Base-by-base conservation (phyloP, 345 rosid genomes). In the Cardiospermum halicacabum region DNA sequence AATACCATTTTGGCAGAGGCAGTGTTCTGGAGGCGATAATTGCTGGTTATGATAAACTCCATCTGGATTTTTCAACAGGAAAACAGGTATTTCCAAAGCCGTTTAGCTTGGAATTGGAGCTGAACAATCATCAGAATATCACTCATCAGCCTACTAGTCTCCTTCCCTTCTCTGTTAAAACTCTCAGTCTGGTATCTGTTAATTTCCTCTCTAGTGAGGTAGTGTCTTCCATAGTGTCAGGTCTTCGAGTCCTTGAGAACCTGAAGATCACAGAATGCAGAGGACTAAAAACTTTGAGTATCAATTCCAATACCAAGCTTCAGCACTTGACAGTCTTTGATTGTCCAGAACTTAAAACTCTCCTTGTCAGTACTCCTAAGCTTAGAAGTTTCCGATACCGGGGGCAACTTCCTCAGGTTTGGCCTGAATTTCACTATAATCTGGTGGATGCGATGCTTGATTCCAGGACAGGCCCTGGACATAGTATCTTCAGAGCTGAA, bases 361-460 rank as follows among this genome's bases (percentile, higher is more conserved):
- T 84, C 19, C 79, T 65, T 25, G 69, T 87, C 5, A 77, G 69
- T 66, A 69, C 77, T 34, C 69, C 22, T 3, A 82, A 84, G 57
- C 88, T 84, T 49, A 68, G 34, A 49, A 74, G 68, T 48, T 60
- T 87, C 36, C 68, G 71, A 16, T 77, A 40, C 53, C 56, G 75
- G 8, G 89, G 86, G 48, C 55, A 7, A 24, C 63, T 79, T 24
- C 93, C 93, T 11, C 69, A 55, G 61, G 13, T 81, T 56, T 58
- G 72, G 81, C 78, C 79, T 49, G 81, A 79, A 51, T 73, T 71
- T 55, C 89, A 87, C 56, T 82, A 74, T 39, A 87, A 87, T 70
- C 75, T 87, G 66, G 76, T 43, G 25, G 76, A 73, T 48, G 84
- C 81, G 49, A 53, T 77, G 69, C 78, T 87, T 37, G 88, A 82